Evolutionary conservation across 768 basidiomycete species (phyloP), one percentile per base, ranked within the genome.

Genomic region (Suillus bovinus): DNA sequence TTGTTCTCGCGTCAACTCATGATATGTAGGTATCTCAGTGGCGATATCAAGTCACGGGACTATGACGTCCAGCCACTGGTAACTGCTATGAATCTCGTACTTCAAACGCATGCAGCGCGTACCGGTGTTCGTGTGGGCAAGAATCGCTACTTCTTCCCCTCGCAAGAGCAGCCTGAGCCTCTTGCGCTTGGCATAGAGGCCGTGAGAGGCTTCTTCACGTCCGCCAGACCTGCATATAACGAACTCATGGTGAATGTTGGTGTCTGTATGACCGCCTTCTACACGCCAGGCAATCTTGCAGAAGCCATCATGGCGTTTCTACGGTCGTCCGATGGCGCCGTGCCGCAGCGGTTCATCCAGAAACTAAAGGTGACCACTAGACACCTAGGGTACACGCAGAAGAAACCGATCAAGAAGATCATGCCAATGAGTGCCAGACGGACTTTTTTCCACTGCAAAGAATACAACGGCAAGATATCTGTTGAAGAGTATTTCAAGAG

Each of bases 401-500:
- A 76, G 62, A 89, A 86, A 67, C 74, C 82, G 10, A 67, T 86
- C 34, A 77, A 74, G 60, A 71, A 65, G 31, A 76, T 84, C 38
- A 71, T 70, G 17, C 61, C 67, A 5, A 76, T 68, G 10, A 81
- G 77, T 31, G 79, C 90, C 0, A 75, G 70, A 9, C 73, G 78
- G 20, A 74, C 85, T 58, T 78, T 59, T 16, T 94, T 94, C 70
- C 71, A 80, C 4, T 84, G 82, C 54, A 79, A 80, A 1, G 89
- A 92, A 66, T 77, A 80, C 39, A 84, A 84, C 0, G 82, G 82
- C 4, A 62, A 53, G 42, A 76, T 89, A 13, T 82, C 84, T 0
- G 86, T 93, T 3, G 83, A 86, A 64, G 69, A 85, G 3, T 93
- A 85, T 68, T 92, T 91, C 71, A 67, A 74, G 42, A 76, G n/a